Evolutionary conservation across 805 yeast genomes (phyloP).

Genomic region (Candida sphagnicola): DNA sequence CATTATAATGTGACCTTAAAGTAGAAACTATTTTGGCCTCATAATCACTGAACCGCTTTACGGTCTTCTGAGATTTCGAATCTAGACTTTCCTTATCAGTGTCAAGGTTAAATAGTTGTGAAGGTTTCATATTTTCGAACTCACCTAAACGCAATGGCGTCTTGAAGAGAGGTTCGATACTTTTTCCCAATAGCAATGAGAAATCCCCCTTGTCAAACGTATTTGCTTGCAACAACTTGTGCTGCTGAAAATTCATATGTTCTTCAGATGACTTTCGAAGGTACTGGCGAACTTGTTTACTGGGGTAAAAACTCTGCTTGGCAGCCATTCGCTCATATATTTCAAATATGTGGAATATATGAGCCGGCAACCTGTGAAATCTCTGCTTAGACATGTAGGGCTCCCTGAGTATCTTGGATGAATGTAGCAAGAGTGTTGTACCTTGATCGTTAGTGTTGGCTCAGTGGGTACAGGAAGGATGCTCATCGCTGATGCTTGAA

Average conservation of each 20-base stretch:
- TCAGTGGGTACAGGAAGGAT: no score
- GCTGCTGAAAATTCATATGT: slow-evolving; percentile 16
- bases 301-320: slow-evolving; percentile 7
- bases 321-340: slow-evolving; percentile 16
- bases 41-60: slow-evolving; percentile 1
- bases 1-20: not conserved
- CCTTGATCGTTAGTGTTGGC: no score
- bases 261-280: slow-evolving; percentile 15
- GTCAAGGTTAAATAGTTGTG: slow-evolving; percentile 1
- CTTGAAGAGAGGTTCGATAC: slow-evolving; percentile 1
- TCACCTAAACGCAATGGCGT: not conserved
- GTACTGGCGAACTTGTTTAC: slow-evolving; percentile 11
- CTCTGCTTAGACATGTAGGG: slow-evolving; percentile 17
- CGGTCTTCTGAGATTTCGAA: not conserved
- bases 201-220: slow-evolving; percentile 6
- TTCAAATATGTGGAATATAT: slow-evolving; percentile 14
- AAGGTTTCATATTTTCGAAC: slow-evolving; percentile 1
- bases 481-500: no score
- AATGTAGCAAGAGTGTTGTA: no score
- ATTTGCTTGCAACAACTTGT: slow-evolving; percentile 14
- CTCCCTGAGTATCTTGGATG: no score
- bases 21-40: slow-evolving; percentile 2
- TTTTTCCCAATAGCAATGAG: slow-evolving; percentile 1
- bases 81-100: slow-evolving; percentile 1
- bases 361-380: slow-evolving; percentile 18